Evolutionary conservation across 2,329 filamentous ascomycete species (phyloP).

Genomic region (Beauveria scarabaeidicola): DNA sequence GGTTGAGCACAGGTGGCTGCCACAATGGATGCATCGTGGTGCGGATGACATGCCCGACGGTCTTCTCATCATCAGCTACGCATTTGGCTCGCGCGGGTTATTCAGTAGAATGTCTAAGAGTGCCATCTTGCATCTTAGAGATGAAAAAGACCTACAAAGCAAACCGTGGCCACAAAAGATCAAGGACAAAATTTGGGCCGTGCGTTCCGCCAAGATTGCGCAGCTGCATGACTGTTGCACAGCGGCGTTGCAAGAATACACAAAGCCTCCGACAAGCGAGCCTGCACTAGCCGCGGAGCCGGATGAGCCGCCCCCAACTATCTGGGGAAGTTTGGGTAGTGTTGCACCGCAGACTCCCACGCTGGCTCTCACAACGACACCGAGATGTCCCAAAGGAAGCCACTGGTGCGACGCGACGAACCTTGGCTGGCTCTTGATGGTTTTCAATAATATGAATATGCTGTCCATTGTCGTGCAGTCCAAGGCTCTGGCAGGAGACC

Average conservation of each 20-base stretch:
- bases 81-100: constrained; percentile 39
- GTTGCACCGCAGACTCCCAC: constrained; percentile 14
- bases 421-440: constrained; percentile 46
- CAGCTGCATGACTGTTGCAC: constrained; percentile 41
- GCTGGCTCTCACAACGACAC: constrained; percentile 27
- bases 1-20: constrained; percentile 44
- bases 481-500: constrained; percentile 10
- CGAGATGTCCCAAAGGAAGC: constrained; percentile 41
- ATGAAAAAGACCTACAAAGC: constrained; percentile 32
- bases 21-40: constrained; percentile 40
- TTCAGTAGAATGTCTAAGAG: constrained; percentile 43
- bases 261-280: constrained; percentile 23
- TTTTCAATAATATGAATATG: constrained; percentile 38
- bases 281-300: constrained; percentile 14
- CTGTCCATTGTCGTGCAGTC: constrained; percentile 31
- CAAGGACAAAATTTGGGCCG: constrained; percentile 39
- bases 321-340: constrained; percentile 16
- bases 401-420: constrained; percentile 44
- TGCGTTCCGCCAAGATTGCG: constrained; percentile 40
- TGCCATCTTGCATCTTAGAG: constrained; percentile 36
- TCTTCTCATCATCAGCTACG: constrained; percentile 43
- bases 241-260: constrained; percentile 36
- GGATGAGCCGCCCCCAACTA: constrained; percentile 15
- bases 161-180: constrained; percentile 40
- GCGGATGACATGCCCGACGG: constrained; percentile 41